Evolutionary conservation across 805 yeast genomes (phyloP), one percentile per base, ranked within the genome.

Genomic region (Metschnikowia baotianmanensis): DNA sequence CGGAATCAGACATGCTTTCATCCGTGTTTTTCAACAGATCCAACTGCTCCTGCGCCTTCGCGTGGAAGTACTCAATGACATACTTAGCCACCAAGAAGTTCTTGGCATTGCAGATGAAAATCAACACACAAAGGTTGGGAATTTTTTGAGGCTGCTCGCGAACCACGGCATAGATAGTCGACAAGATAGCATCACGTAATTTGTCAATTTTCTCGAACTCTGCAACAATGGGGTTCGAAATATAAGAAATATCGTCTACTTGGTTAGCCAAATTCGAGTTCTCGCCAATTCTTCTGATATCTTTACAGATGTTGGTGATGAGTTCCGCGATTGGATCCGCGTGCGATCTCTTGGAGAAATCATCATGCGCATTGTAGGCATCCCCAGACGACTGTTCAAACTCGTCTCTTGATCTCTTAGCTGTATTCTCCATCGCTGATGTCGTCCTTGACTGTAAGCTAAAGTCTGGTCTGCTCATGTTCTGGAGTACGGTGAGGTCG

Each of bases 121-220:
- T 65, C 49, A 88, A 69, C 7, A 82, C 78, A 20, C 88, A 76
- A 42, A 91, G 62, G n/a, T 82, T 76, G 11, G 82, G 78, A 44
- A 83, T 76, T 59, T 90, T 93, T 48, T 90, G 96, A 0, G 99
- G 98, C 61, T 91, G 96, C 61, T 93, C 98, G 21, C 77, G 63
- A 9, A 83, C 71, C 31, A 86, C 75, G 2, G 95, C 86, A 40
- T 75, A 74, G 19, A 89, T 56, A 2, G 86, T 84, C 35, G 74
- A 71, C 44, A 86, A 63, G 16, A 86, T 65, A 3, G 83, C 77
- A 24, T 63, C 65, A 44, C 86, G 71, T 47, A 83, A 76, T 37
- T 71, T 71, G 44, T 77, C 81, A 40, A 82, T 82, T 47, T 71
- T 74, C 48, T 77, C 86, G 53, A 80, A 77, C 52, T 81, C 86